phyloP scores from a whole-genome alignment of 2,329 filamentous ascomycete genomes.

The Verticillium albo-atrum region DNA sequence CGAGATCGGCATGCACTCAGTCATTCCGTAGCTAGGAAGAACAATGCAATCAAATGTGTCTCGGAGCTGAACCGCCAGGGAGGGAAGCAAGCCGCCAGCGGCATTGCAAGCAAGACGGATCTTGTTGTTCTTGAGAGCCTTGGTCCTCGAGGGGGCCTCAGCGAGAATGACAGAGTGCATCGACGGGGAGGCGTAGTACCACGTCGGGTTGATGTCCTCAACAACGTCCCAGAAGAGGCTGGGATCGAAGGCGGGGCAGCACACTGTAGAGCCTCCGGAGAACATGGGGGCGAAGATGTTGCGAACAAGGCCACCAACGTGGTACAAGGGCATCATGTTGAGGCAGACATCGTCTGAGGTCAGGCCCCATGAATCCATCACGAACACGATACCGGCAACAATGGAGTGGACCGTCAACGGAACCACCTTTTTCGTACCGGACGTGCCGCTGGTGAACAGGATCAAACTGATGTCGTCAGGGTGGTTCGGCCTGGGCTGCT shows the following conservation, averaged over 20 bases:
- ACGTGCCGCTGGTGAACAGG: conserved; percentile 54
- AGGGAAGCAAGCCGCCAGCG: conserved; percentile 47
- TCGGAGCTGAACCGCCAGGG: conserved; percentile 41
- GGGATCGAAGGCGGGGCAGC: conserved; percentile 49
- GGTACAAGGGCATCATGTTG: conserved; percentile 43
- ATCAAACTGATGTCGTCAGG: conserved; percentile 45
- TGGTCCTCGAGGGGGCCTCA: conserved; percentile 32
- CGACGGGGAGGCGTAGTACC: conserved; percentile 55
- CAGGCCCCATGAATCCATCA: conserved; percentile 50
- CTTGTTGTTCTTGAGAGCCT: conserved; percentile 33
- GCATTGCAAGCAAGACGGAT: conserved; percentile 53
- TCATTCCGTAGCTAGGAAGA: conserved; percentile 56
- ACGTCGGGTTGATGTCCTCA: conserved; percentile 41
- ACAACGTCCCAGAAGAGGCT: conserved; percentile 53
- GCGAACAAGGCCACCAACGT: conserved; percentile 45
- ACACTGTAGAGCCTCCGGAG: conserved; percentile 48
- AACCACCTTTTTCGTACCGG: conserved; percentile 54
- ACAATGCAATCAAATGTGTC: conserved; percentile 47
- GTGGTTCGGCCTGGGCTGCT: conserved; percentile 27
- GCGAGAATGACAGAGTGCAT: conserved; percentile 52
- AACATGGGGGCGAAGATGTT: conserved; percentile 52
- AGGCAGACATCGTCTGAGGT: conserved; percentile 42
- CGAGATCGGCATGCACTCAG: conserved; percentile 54
- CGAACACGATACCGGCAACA: conserved; percentile 44
- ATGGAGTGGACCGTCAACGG: conserved; percentile 47